Evolutionary conservation across 2,329 filamentous ascomycete species (phyloP).

Genomic region (Diaporthe australafricana): DNA sequence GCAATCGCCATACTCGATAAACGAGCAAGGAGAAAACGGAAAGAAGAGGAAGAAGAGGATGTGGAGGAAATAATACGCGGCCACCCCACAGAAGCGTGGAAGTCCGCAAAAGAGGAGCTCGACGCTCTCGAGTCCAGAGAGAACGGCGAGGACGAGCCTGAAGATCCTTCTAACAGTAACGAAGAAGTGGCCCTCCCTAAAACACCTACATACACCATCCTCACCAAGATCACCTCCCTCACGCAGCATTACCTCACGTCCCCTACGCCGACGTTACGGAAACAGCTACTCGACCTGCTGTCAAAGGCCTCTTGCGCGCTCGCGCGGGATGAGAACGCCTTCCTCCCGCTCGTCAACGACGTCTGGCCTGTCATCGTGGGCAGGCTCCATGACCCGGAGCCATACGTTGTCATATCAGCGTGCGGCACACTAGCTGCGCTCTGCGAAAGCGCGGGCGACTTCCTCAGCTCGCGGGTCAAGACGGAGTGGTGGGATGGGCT

Average conservation of each 20-base stretch:
- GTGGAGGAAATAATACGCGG: conserved; percentile 46
- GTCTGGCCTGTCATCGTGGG: conserved; percentile 86
- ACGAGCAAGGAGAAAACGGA: conserved; percentile 60
- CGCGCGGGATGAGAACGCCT: conserved; percentile 81
- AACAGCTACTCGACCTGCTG: conserved; percentile 82
- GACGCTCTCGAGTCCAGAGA: conserved; percentile 40
- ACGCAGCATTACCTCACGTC: conserved; percentile 94
- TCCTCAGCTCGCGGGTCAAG: conserved; percentile 81
- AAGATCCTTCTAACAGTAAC: conserved; percentile 46
- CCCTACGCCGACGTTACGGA: conserved; percentile 81
- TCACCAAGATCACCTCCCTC: conserved; percentile 83
- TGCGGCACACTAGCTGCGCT: conserved; percentile 76
- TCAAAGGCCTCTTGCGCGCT: conserved; percentile 78
- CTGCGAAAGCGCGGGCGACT: conserved; percentile 81
- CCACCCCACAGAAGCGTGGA: conserved; percentile 53
- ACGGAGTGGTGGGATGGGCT: conserved; percentile 75
- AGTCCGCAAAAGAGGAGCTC: conserved; percentile 46
- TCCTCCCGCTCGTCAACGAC: conserved; percentile 89
- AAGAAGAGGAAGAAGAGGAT: conserved; percentile 45
- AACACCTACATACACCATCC: conserved; percentile 82
- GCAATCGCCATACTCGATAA: conserved; percentile 72
- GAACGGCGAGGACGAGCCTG: conserved; percentile 49
- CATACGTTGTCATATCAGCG: conserved; percentile 77
- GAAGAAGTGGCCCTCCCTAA: conserved; percentile 63
- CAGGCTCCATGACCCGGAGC: conserved; percentile 74